phyloP scores from a whole-genome alignment of 192 early-diverging fungal species.

The Piromyces sp. region DNA sequence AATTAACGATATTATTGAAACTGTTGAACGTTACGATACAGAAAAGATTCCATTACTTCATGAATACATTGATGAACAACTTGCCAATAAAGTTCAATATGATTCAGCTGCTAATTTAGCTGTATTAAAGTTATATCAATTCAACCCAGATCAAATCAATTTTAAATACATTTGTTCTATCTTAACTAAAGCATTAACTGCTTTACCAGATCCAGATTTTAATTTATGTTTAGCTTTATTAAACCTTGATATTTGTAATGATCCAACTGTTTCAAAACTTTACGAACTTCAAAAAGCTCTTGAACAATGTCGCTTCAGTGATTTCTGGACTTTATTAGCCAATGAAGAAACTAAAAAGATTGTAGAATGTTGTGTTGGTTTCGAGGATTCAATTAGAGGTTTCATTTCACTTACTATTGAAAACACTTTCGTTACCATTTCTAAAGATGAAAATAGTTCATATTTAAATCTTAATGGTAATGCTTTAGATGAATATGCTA shows the following conservation, averaged over 20 bases:
- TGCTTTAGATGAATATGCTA: conserved; percentile 36
- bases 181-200: conserved; percentile 64
- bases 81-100: conserved; percentile 45
- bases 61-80: conserved; percentile 62
- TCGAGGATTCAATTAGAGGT: conserved; percentile 53
- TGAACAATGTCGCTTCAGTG: conserved; percentile 26
- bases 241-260: conserved; percentile 44
- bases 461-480: conserved; percentile 55
- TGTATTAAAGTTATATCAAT: conserved; percentile 86
- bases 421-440: conserved; percentile 70
- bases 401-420: conserved; percentile 55
- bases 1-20: conserved; percentile 55
- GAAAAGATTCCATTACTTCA: conserved; percentile 69
- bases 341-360: conserved; percentile 37
- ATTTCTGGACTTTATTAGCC: conserved; percentile 12
- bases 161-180: conserved; percentile 52
- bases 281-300: conserved; percentile 55
- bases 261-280: conserved; percentile 35
- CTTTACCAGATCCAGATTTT: conserved; percentile 72
- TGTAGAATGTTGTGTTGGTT: conserved; percentile 43
- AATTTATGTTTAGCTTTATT: conserved; percentile 77
- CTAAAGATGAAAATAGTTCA: conserved; percentile 23
- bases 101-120: conserved; percentile 84
- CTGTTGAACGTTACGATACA: conserved; percentile 81
- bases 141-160: conserved; percentile 64